Percentiles rank a stretch among this genome's conserved stretches.
These are phyloP conservation scores for Musa acuminata DNA, from an alignment of 176 grass and related monocot genomes.

Conservation along the genomic window DNA sequence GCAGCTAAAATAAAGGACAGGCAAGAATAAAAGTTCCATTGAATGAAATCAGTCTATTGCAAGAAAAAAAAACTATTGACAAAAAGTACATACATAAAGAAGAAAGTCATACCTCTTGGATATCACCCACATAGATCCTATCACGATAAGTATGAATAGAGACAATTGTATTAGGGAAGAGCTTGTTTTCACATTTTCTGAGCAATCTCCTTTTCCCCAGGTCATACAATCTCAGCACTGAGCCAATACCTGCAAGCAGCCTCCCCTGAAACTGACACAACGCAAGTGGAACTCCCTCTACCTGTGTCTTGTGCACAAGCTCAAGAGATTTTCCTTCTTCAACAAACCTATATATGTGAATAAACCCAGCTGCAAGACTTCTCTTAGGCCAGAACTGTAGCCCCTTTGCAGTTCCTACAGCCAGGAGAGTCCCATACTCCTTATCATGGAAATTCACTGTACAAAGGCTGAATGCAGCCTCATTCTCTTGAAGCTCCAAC, in stretches of 20 bases:
- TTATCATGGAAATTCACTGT: conserved; percentile 99
- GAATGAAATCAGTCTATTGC: too few relatives aligned
- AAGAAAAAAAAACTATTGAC: too few relatives aligned
- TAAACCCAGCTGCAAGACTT: conserved; percentile 65
- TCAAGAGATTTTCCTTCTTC: conserved; percentile 78
- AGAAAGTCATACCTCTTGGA: conserved; percentile 74
- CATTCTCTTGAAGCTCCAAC: conserved; percentile 85
- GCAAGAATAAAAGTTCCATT: too few relatives aligned
- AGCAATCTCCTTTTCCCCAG: conserved; percentile 88
- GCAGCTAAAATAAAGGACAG: too few relatives aligned
- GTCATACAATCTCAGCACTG: conserved; percentile 86
- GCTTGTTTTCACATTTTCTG: conserved; percentile 95
- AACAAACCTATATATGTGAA: conserved; percentile 99
- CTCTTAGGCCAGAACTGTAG: conserved; percentile 87
- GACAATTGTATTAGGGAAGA: conserved; percentile 72
- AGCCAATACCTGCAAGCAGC: conserved; percentile 80
- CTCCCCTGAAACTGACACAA: conserved; percentile 89
- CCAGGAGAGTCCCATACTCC: conserved; percentile 79
- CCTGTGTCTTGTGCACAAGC: conserved; percentile 96
- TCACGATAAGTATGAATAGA: conserved; percentile 95
- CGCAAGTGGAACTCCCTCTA: conserved; percentile 84
- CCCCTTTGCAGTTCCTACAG: conserved; percentile 87
- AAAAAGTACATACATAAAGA: conserved; percentile 6
- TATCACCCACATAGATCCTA: conserved; percentile 94
- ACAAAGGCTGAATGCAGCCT: conserved; percentile 85